Conservation (phyloP, 2,329 filamentous ascomycete genomes). For the Neoarthrinium moseri region DNA sequence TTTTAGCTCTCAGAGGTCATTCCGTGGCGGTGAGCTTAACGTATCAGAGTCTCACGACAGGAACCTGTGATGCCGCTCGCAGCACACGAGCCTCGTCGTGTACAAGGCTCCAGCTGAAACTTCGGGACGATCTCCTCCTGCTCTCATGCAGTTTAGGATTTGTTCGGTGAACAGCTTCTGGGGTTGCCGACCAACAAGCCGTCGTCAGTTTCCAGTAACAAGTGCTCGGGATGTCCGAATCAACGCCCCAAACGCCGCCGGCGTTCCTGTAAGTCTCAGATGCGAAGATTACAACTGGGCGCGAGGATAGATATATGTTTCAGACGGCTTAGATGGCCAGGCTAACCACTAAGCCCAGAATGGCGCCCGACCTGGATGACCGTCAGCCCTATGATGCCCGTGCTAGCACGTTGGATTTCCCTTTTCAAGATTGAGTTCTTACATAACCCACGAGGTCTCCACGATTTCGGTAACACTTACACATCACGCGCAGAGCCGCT, state of each 20-base stretch:
- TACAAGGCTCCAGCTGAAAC: not conserved
- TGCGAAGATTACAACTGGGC: not conserved
- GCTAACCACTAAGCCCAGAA: too few relatives aligned
- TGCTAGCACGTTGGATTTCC: not conserved
- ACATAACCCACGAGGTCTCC: constrained; percentile 4
- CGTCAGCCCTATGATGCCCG: constrained; percentile 1
- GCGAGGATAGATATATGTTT: not conserved
- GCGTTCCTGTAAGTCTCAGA: not conserved
- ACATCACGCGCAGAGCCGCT: constrained; percentile 5
- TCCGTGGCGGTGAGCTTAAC: not conserved
- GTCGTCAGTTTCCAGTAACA: too few relatives aligned
- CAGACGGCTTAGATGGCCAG: too few relatives aligned
- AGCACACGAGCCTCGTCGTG: not conserved
- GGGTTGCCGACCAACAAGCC: too few relatives aligned
- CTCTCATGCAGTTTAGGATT: too few relatives aligned
- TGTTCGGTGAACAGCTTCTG: too few relatives aligned
- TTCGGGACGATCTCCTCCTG: too few relatives aligned
- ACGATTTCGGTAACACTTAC: not conserved
- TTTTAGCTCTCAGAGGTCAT: not conserved
- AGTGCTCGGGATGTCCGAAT: too few relatives aligned
- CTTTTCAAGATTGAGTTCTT: constrained; percentile 9
- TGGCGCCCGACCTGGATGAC: not conserved
- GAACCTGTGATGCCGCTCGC: not conserved
- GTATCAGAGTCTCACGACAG: not conserved
- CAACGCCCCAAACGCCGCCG: too few relatives aligned